A percentile compares a stretch with the other conserved stretches of the same genome.
Conservation (phyloP, 768 basidiomycete genomes). For the Psilocybe sp. region DNA sequence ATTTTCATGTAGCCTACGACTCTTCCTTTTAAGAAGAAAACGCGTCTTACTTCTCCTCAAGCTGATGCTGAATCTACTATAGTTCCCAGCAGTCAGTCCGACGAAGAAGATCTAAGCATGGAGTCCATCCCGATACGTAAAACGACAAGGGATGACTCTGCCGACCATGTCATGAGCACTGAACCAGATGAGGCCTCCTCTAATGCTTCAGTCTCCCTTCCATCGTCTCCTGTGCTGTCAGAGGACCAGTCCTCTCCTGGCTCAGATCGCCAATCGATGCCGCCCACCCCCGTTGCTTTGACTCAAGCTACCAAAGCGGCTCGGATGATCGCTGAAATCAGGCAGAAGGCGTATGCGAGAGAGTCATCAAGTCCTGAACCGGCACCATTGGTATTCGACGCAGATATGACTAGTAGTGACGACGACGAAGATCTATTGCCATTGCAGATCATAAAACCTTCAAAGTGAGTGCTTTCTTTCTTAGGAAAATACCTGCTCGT, state of each 20-base stretch:
- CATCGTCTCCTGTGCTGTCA: background rate
- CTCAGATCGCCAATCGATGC: constrained; percentile 17
- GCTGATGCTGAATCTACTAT: constrained; percentile 24
- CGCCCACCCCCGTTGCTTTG: constrained; percentile 31
- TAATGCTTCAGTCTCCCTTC: background rate
- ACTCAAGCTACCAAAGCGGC: constrained; percentile 46
- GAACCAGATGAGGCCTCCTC: background rate
- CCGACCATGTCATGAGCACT: background rate
- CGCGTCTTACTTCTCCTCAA: constrained; percentile 32
- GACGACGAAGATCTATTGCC: constrained; percentile 39
- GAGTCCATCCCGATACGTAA: constrained; percentile 4
- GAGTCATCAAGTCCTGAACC: constrained; percentile 44
- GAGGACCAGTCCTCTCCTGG: constrained; percentile 2
- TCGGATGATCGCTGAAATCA: constrained; percentile 62
- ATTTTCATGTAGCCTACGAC: constrained; percentile 9
- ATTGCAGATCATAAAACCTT: constrained; percentile 14
- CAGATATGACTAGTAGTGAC: constrained; percentile 49
- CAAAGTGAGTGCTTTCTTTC: constrained; percentile 9
- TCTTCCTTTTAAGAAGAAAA: constrained; percentile 30
- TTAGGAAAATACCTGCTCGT: background rate
- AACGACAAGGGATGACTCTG: background rate
- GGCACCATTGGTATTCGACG: constrained; percentile 31
- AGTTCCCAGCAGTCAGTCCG: constrained; percentile 66
- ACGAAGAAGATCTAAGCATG: constrained; percentile 53
- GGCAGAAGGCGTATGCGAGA: constrained; percentile 53